Evolutionary conservation across 116 monocot genomes (phyloP).

Genomic region (Dioscorea cayenensis): DNA sequence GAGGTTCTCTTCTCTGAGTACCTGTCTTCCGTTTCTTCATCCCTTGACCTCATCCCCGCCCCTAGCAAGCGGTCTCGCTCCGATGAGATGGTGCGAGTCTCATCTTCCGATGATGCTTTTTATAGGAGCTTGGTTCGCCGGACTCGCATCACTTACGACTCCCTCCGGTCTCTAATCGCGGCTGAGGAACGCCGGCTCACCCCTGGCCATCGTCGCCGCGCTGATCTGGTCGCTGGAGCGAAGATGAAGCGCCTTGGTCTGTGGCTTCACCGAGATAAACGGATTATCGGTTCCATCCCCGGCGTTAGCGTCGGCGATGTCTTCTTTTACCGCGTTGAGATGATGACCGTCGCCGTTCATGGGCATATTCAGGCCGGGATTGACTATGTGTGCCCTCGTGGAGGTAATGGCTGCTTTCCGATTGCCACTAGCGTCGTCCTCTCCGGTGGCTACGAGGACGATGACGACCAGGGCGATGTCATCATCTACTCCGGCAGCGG

Average conservation of each 20-base stretch:
- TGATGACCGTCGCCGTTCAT: conserved; percentile 35
- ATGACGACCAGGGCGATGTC: conserved; percentile 34
- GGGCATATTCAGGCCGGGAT: conserved; percentile 38
- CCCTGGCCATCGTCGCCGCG: conserved; percentile 6
- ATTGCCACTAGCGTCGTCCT: conserved; percentile 49
- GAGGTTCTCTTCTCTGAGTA: not conserved
- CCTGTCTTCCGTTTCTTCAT: not conserved
- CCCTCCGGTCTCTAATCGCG: conserved; percentile 19
- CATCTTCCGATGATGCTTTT: conserved; percentile 11
- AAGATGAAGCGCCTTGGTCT: conserved; percentile 18
- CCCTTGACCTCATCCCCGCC: not conserved
- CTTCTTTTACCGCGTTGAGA: conserved; percentile 42
- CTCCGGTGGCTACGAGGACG: conserved; percentile 48
- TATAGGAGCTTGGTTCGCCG: conserved; percentile 32
- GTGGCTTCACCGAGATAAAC: conserved; percentile 38
- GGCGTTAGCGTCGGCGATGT: conserved; percentile 37
- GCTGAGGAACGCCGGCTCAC: conserved; percentile 5
- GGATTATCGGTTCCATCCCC: conserved; percentile 42
- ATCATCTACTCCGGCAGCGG: conserved; percentile 53
- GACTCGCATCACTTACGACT: conserved; percentile 43
- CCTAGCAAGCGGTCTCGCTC: conserved; percentile 25
- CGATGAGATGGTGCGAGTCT: conserved; percentile 39
- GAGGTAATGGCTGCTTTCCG: conserved; percentile 16
- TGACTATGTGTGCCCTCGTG: conserved; percentile 21
- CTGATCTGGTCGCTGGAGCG: conserved; percentile 23